These are phyloP conservation scores for Metarhizium humberi DNA, from an alignment of 2,329 filamentous ascomycete species.

Conservation along the genomic window DNA sequence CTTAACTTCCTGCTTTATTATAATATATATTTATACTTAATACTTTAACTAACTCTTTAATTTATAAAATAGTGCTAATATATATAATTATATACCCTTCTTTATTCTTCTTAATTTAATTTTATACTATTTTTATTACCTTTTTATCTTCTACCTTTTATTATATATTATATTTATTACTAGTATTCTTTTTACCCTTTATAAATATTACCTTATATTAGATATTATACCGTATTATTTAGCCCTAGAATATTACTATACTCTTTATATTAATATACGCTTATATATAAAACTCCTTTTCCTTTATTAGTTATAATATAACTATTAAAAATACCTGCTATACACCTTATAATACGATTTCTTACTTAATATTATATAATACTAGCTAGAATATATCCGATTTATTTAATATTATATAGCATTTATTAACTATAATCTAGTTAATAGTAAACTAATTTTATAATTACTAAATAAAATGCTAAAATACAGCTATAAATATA, in stretches of 20 bases:
- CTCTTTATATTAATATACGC: neutral
- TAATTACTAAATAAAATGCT: constrained; percentile 3
- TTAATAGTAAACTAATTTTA: neutral
- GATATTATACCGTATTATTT: constrained; percentile 1
- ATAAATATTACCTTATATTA: neutral
- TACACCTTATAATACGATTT: constrained; percentile 1
- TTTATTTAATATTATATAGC: neutral
- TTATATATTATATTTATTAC: neutral
- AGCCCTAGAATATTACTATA: neutral
- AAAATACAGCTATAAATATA: constrained; percentile 3
- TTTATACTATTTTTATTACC: neutral
- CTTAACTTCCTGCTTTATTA: no score
- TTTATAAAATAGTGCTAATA: no score
- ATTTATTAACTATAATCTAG: constrained; percentile 6
- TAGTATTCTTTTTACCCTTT: neutral
- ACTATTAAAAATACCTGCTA: constrained; percentile 7
- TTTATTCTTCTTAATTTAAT: no score
- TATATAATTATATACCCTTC: no score
- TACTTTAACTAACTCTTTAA: no score
- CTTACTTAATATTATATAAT: neutral
- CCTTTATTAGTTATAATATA: constrained; percentile 3
- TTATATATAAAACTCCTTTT: neutral
- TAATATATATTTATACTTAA: no score
- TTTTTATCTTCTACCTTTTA: neutral
- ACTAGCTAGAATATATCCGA: neutral